Base-by-base conservation (phyloP, 805 yeast species). In the Kazachstania taianensis region DNA sequence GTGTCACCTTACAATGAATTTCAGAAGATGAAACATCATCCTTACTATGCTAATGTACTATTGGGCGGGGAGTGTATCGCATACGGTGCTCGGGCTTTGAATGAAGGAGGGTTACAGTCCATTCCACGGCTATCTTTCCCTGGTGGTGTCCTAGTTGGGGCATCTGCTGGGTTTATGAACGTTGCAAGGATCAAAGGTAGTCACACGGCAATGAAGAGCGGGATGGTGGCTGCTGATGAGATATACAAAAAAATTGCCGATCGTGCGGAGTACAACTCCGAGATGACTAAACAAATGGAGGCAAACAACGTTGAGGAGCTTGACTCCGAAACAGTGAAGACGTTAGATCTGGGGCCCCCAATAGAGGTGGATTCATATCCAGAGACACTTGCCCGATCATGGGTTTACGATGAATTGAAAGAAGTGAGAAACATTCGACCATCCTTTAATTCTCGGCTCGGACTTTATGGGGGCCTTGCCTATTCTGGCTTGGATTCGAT, bases 111-210 rank as follows among this genome's bases (percentile, higher is more conserved):
- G 1, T 70, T 68, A 47, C 99, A 92, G 65, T 78, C 94, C 26
- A 81, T 92, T 35, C 99, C 99, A 17, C 73, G 78, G 53, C 67
- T 92, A 37, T 66, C 78, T 45, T 92, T 92, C 72, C 97, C 97
- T 2, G 99, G 99, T 34, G 99, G 98, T 36, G 79, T 86, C 7
- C 63, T 92, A 20, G 89, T 92, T 27, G 99, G 99, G 22, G 92
- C 94, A 39, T 67, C 94, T 39, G 98, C 98, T 3, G 98, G 98
- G 1, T 89, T 92, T 59, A 73, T 92, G 75, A 92, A 92, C 55
- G 97, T 92, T 30, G 96, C 98, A 36, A 92, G 89, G 59, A 83
- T 92, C 52, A 92, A 92, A 63, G 99, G 99, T 12, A 79, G 96
- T 0, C 99, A 92, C 58, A 89, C 96, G 1, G 97, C 99, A 1